Evolutionary conservation across 2,329 filamentous ascomycete genomes (phyloP).

Genomic region (Claviceps sp.): DNA sequence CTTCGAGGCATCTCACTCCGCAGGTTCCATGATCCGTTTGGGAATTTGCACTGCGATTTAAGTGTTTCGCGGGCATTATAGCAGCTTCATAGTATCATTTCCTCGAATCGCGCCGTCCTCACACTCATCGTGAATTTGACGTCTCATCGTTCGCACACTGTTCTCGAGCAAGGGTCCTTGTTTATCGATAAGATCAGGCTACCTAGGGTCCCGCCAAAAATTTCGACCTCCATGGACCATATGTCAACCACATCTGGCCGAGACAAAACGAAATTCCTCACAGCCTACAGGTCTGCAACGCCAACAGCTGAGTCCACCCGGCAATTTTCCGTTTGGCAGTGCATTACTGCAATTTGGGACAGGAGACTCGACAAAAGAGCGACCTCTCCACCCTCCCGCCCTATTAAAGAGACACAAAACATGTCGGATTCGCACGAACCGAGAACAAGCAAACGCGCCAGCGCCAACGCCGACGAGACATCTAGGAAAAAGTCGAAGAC

Average conservation of each 20-base stretch:
- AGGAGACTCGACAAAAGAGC: neutral
- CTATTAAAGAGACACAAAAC: neutral
- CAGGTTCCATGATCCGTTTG: too few relatives aligned
- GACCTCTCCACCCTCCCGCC: too few relatives aligned
- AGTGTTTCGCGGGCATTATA: too few relatives aligned
- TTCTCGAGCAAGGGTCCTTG: neutral
- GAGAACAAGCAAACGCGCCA: constrained; percentile 29
- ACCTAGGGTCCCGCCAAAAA: constrained; percentile 15
- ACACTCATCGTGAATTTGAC: neutral
- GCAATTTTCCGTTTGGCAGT: constrained; percentile 3
- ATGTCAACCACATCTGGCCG: neutral
- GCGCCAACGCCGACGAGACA: constrained; percentile 27
- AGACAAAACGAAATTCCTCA: neutral
- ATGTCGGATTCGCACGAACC: constrained; percentile 26
- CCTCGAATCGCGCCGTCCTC: neutral
- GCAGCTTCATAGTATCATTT: neutral
- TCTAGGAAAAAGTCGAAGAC: constrained; percentile 32
- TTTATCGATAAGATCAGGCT: constrained; percentile 20
- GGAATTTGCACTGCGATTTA: too few relatives aligned
- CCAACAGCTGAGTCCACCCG: neutral
- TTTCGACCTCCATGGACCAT: constrained; percentile 7
- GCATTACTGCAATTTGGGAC: neutral
- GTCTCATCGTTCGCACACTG: constrained; percentile 5
- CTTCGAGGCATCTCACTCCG: too few relatives aligned
- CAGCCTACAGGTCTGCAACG: neutral